phyloP scores from a whole-genome alignment of 2,329 filamentous ascomycete species.

The Colletotrichum eremochloae region DNA sequence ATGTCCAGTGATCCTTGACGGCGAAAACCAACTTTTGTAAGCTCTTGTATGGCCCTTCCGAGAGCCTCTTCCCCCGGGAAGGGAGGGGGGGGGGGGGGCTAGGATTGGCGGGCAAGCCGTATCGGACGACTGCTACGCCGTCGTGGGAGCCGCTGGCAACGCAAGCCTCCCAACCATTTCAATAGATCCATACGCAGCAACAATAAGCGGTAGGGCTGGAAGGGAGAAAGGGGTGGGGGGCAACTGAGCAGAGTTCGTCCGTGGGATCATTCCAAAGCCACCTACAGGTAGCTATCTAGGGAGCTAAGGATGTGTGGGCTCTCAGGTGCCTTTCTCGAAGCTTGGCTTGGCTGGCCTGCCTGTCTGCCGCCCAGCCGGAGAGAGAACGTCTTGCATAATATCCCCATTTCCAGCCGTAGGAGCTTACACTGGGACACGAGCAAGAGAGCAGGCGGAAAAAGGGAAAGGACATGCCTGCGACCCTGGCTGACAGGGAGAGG shows the following conservation, averaged over 20 bases:
- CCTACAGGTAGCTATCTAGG: not conserved
- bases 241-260: not conserved
- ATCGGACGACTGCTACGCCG: constrained; percentile 8
- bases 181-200: constrained; percentile 10
- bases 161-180: not conserved
- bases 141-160: not conserved
- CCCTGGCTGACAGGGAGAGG: constrained; percentile 27
- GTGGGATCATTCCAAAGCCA: not conserved
- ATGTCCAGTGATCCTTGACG: not conserved
- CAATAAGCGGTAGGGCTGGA: constrained; percentile 34
- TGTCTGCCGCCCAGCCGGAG: not conserved
- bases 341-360: constrained; percentile 4
- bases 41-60: not conserved
- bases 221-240: too few species aligned
- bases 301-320: constrained; percentile 3
- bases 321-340: not conserved
- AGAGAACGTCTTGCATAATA: constrained; percentile 17
- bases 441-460: constrained; percentile 2
- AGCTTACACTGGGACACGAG: not conserved
- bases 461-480: constrained; percentile 17
- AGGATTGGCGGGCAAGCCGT: constrained; percentile 5
- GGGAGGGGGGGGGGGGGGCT: not conserved
- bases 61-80: not conserved
- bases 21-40: not conserved
- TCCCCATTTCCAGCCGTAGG: constrained; percentile 1